Base-by-base conservation (phyloP, 371 early-diverging fungal genomes). In the Paraphysoderma sedebokerense region DNA sequence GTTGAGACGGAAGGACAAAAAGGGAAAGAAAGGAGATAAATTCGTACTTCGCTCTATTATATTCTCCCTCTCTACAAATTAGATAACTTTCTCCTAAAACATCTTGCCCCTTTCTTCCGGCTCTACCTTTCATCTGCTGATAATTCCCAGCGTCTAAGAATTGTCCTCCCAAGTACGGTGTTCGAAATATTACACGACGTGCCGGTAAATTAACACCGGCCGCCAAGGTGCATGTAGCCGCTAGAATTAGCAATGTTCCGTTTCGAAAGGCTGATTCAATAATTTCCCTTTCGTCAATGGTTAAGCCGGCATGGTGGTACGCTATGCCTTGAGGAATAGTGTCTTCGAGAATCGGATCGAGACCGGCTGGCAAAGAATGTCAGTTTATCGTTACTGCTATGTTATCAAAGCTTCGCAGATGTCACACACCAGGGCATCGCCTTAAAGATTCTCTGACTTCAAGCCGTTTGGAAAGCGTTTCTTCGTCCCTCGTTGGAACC, bases 201-300 rank as follows among this genome's bases (percentile, higher is more conserved):
- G 62, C 62, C 5, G 62, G 62, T 5, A 61, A 38, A 46, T 61
- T 61, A 2, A 61, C 62, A 2, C 62, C 62, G 22, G 57, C 32
- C 13, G 62, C 58, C 22, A 61, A 39, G 0, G 62, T 61, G 5
- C 55, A 57, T 0, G 62, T 61, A 13, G 62, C 65, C n/a, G 48
- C 31, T 5, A 61, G 51, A 6, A 46, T 27, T 22, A 34, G 15
- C 12, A 61, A 30, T 23, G 31, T 17, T 9, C 62, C 62, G 0
- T 48, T 31, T 19, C 62, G 57, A 52, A 54, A 61, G n/a, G 58
- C 62, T 27, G 53, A 42, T 41, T 61, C 62, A 17, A 61, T 55
- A 11, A 60, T 33, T 15, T 58, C 60, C 24, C 55, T 50, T 41
- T 61, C 62, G 35, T 61, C 62, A 5, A 55, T 47, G 8, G 49